Evolutionary conservation across 106 monocot species (phyloP), one percentile per base, ranked within the genome.

Genomic region (Acorus gramineus): DNA sequence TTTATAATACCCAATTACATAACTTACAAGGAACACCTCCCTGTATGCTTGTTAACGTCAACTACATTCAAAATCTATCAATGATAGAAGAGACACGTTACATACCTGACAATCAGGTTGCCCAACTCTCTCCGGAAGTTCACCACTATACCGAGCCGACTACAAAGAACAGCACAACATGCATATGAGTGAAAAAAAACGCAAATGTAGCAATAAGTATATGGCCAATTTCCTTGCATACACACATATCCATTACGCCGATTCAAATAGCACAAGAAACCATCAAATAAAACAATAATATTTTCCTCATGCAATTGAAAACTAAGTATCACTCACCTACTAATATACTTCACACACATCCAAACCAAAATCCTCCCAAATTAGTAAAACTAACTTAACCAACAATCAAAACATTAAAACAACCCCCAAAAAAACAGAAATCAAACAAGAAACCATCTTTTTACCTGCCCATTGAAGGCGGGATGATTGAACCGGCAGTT

Each of bases 401-500:
- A 63, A 12, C 12, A 61, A 45, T 43, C 12, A 61, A 42, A 43
- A 61, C 10, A 63, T 47, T 4, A 47, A 63, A 11, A 11, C 48
- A 11, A 11, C 9, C 6, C 7, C 14, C 10, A n/a, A 45, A 4
- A 46, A 49, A 14, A 14, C 9, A 67, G 45, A 49, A 42, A 68
- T 6, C 60, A 62, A 55, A 70, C 8, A 5, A 8, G 14, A 48
- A 3, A 8, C 43, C 44, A 11, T 1, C 49, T 3, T n/a, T 62
- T 73, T 61, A 81, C 85, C 76, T 76, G 75, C 13, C 62, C 73
- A 73, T 7, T 70, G 49, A 61, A 28, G 63, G 52, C 46, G 3
- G 92, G 87, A 45, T 94, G 93, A 76, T 94, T 94, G 49, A 84
- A 94, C 7, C 83, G 70, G 68, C 93, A 94, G 64, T 72, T 86